phyloP scores from a whole-genome alignment of 805 yeast genomes.

The Priceomyces melissophilus region DNA sequence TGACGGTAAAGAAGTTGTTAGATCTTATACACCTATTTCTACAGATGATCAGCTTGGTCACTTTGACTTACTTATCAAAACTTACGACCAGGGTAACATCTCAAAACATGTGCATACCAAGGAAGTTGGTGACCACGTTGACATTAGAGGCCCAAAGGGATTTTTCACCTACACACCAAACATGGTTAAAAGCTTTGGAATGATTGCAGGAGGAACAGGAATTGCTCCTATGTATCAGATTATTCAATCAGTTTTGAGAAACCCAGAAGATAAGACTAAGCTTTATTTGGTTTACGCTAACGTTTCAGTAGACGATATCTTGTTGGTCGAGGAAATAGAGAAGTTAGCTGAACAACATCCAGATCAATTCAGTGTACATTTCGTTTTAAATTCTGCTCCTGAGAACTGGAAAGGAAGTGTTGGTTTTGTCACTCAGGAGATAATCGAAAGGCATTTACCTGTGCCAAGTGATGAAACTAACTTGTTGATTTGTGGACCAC shows the following conservation, averaged over 20 bases:
- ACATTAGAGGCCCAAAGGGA: slow-evolving; percentile 89
- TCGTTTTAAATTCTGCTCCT: slow-evolving; percentile 73
- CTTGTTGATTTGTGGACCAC: slow-evolving; percentile 89
- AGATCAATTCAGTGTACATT: slow-evolving; percentile 59
- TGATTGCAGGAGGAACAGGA: slow-evolving; percentile 98
- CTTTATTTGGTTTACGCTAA: slow-evolving; percentile 78
- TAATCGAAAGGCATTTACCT: slow-evolving; percentile 63
- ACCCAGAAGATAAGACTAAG: slow-evolving; percentile 77
- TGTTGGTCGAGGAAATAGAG: slow-evolving; percentile 78
- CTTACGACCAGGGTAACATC: slow-evolving; percentile 82
- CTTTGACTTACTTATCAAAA: slow-evolving; percentile 82
- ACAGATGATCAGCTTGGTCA: slow-evolving; percentile 74
- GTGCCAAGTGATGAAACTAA: slow-evolving; percentile 57
- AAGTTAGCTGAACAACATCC: slow-evolving; percentile 54
- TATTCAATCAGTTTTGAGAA: slow-evolving; percentile 70
- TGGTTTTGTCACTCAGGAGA: slow-evolving; percentile 79
- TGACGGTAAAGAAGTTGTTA: slow-evolving; percentile 73
- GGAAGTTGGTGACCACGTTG: slow-evolving; percentile 73
- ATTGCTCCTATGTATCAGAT: slow-evolving; percentile 95
- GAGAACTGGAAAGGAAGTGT: slow-evolving; percentile 70
- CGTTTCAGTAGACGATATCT: slow-evolving; percentile 73
- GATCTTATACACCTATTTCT: slow-evolving; percentile 90
- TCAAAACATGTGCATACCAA: slow-evolving; percentile 70
- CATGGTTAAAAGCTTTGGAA: slow-evolving; percentile 68
- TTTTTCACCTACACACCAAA: slow-evolving; percentile 78